These are phyloP conservation scores for Didymella exigua DNA, from an alignment of 2,329 filamentous ascomycete genomes.

Conservation along the genomic window DNA sequence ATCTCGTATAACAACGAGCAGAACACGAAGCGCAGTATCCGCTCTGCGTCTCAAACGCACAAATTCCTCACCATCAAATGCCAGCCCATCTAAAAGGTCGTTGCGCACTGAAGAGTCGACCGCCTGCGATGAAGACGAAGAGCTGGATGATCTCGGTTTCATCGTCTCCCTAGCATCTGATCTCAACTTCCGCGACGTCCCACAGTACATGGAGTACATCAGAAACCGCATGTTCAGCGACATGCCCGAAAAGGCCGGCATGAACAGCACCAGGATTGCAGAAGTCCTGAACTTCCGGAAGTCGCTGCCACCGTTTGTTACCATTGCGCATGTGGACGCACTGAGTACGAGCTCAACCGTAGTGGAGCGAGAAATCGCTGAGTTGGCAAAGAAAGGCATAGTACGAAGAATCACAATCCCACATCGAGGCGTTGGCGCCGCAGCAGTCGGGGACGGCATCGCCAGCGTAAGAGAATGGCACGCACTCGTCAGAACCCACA, in stretches of 20 bases:
- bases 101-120: slow-evolving; percentile 29
- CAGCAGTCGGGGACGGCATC: slow-evolving; percentile 67
- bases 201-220: slow-evolving; percentile 68
- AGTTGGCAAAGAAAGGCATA: slow-evolving; percentile 62
- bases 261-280: slow-evolving; percentile 67
- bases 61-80: slow-evolving; percentile 47
- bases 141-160: slow-evolving; percentile 65
- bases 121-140: slow-evolving; percentile 46
- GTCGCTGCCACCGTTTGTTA: slow-evolving; percentile 67
- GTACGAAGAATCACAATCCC: slow-evolving; percentile 69
- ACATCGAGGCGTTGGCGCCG: slow-evolving; percentile 62
- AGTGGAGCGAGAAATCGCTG: slow-evolving; percentile 70
- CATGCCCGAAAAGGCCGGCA: slow-evolving; percentile 65
- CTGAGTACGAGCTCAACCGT: slow-evolving; percentile 66
- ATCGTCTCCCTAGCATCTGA: slow-evolving; percentile 62
- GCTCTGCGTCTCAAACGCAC: slow-evolving; percentile 39
- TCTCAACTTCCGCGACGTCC: slow-evolving; percentile 64
- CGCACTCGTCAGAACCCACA: slow-evolving; percentile 34
- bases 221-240: slow-evolving; percentile 67
- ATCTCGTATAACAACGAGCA: slow-evolving; percentile 38
- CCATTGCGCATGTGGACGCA: slow-evolving; percentile 69
- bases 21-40: slow-evolving; percentile 30
- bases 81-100: slow-evolving; percentile 45
- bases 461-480: slow-evolving; percentile 61
- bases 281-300: slow-evolving; percentile 67